Percentiles rank a stretch among this genome's conserved stretches.
Conservation (phyloP, 208 protist species). For the Crithidia acanthocephali region DNA sequence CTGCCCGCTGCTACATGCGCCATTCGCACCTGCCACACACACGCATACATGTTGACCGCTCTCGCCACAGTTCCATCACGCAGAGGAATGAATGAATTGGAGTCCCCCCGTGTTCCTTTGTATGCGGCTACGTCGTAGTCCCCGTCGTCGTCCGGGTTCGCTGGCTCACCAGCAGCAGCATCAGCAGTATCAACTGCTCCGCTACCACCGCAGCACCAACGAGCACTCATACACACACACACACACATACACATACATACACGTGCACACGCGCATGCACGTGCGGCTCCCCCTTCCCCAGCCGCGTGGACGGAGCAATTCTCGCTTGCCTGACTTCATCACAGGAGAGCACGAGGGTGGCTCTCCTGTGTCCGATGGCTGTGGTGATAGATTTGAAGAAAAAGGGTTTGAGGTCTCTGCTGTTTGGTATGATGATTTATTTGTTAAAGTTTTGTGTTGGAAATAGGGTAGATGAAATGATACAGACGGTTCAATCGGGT, state of each 20-base stretch:
- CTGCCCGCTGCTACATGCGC: too few relatives aligned
- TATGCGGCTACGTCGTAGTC: conserved; percentile 1
- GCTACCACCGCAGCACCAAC: too few relatives aligned
- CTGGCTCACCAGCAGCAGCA: background rate
- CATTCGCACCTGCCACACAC: too few relatives aligned
- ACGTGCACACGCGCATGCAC: too few relatives aligned
- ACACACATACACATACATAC: too few relatives aligned
- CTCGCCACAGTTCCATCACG: conserved; percentile 25
- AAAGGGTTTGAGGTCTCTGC: background rate
- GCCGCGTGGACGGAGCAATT: background rate
- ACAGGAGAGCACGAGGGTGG: conserved; percentile 16
- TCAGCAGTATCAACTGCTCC: background rate
- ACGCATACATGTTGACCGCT: too few relatives aligned
- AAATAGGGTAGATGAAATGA: too few relatives aligned
- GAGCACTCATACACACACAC: conserved; percentile 1
- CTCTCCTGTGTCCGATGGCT: conserved; percentile 17
- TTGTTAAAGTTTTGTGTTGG: background rate
- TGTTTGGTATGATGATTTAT: background rate
- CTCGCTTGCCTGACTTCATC: conserved; percentile 23
- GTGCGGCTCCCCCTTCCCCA: background rate
- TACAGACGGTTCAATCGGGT: too few relatives aligned
- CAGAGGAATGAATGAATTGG: conserved; percentile 20
- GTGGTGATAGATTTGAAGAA: background rate
- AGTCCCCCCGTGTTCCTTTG: conserved; percentile 22
- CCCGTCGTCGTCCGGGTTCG: too few relatives aligned